phyloP scores from a whole-genome alignment of 2,329 filamentous ascomycete genomes.

The Phialocephala subalpina region DNA sequence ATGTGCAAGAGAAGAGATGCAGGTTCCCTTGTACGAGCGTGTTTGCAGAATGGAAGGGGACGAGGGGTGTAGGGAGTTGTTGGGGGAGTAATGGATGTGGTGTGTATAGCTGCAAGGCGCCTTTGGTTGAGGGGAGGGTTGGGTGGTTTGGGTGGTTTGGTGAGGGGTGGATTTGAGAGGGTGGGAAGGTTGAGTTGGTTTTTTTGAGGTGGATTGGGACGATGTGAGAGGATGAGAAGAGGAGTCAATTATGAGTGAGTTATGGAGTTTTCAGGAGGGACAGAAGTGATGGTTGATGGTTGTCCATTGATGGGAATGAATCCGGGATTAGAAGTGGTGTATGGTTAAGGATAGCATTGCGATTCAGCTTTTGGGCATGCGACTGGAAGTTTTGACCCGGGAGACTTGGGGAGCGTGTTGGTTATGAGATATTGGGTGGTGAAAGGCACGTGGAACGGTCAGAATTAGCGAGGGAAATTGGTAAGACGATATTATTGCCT shows the following conservation, averaged over 20 bases:
- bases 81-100: not conserved
- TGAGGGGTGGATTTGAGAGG: not conserved
- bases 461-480: not conserved
- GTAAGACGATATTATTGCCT: not conserved
- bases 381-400: too few species aligned
- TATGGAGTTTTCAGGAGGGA: too few species aligned
- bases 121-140: constrained; percentile 3
- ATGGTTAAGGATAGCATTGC: too few species aligned
- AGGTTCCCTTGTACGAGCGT: not conserved
- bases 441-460: too few species aligned
- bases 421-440: too few species aligned
- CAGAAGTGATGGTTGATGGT: too few species aligned
- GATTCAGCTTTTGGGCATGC: too few species aligned
- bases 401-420: too few species aligned
- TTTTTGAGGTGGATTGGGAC: not conserved
- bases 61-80: not conserved
- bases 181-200: not conserved
- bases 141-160: not conserved
- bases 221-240: not conserved
- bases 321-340: too few species aligned
- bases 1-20: not conserved
- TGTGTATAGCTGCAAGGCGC: not conserved
- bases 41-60: not conserved
- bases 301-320: too few species aligned
- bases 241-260: too few species aligned